phyloP scores from a whole-genome alignment of 2,329 filamentous ascomycete genomes.

The Ophiostoma piceae region DNA sequence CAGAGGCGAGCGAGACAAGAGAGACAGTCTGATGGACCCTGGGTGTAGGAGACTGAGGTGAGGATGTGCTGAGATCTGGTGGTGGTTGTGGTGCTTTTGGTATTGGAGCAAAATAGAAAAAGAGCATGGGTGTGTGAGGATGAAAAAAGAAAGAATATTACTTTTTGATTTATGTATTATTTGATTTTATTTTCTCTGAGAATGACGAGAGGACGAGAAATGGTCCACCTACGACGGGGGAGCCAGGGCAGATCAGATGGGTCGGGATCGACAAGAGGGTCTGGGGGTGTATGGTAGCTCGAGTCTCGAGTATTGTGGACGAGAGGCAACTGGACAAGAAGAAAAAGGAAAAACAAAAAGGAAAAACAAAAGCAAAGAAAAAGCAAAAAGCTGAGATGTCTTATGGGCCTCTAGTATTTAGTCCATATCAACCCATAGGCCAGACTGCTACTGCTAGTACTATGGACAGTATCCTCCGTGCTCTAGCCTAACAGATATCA shows the following conservation, averaged over 20 bases:
- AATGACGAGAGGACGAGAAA: conserved; percentile 11
- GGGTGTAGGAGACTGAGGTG: not conserved
- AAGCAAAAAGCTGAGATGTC: not conserved
- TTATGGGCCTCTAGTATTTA: not conserved
- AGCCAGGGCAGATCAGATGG: conserved; percentile 23
- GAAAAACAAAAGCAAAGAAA: not conserved
- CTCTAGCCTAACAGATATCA: not conserved
- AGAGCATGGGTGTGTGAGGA: conserved; percentile 13
- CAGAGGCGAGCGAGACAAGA: conserved; percentile 10
- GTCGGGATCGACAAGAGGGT: conserved; percentile 22
- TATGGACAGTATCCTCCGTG: not conserved
- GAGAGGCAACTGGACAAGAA: too few relatives aligned
- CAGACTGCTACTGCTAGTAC: not conserved
- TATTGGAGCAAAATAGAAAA: conserved; percentile 7
- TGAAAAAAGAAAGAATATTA: conserved; percentile 24
- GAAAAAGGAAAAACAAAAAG: not conserved
- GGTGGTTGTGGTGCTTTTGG: not conserved
- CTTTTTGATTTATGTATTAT: too few relatives aligned
- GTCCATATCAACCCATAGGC: not conserved
- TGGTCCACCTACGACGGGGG: conserved; percentile 19
- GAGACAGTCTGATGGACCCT: conserved; percentile 1
- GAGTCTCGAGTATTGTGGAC: too few relatives aligned
- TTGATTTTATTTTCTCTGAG: not conserved
- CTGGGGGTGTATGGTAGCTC: conserved; percentile 1
- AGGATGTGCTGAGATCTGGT: not conserved